Evolutionary conservation across 495 filamentous ascomycete species (phyloP), one percentile per base, ranked within the genome.

Genomic region (Hypoxylon intermedium): DNA sequence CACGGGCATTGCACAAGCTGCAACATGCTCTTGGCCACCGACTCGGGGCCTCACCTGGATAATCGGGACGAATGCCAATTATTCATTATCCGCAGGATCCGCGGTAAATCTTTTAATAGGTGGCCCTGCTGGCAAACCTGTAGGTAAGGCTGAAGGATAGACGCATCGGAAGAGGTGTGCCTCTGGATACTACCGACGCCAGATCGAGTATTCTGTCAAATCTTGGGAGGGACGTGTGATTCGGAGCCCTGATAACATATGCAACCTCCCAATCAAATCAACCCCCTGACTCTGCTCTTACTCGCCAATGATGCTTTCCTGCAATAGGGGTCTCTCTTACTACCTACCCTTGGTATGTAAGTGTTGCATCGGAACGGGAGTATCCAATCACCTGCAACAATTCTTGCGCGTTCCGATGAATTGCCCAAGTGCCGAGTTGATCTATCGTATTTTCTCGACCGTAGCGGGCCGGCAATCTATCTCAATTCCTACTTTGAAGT

Each of bases 101-200:
- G 62, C 62, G 33, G 34, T 48, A 50, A 36, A 37, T 46, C 56
- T 19, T 56, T 18, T 55, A 9, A 60, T 60, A 53, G 45, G 56
- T 53, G 7, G 56, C 40, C 38, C 2, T 42, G 9, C 28, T 18
- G 21, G 28, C 16, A 41, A 37, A 43, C 42, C 26, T 46, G 24
- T 37, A 37, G 34, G 36, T 64, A 60, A 46, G 56, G 62, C 62
- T 65, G 62, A 65, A 38, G 12, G 15, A 57, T 36, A 48, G 44
- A 18, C n/a, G 18, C 16, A 34, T 19, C 26, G 53, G 31, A 6
- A 38, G 43, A 57, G 46, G 24, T 21, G 21, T 42, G 53, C 54
- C 49, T 46, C 60, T 64, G 54, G 47, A 54, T 40, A 44, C 28
- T 52, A 54, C 54, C 28, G 30, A 18, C 40, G 21, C 53, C 13